These are phyloP conservation scores for Xylaria arbuscula DNA, from an alignment of 2,329 filamentous ascomycete genomes.

Conservation along the genomic window DNA sequence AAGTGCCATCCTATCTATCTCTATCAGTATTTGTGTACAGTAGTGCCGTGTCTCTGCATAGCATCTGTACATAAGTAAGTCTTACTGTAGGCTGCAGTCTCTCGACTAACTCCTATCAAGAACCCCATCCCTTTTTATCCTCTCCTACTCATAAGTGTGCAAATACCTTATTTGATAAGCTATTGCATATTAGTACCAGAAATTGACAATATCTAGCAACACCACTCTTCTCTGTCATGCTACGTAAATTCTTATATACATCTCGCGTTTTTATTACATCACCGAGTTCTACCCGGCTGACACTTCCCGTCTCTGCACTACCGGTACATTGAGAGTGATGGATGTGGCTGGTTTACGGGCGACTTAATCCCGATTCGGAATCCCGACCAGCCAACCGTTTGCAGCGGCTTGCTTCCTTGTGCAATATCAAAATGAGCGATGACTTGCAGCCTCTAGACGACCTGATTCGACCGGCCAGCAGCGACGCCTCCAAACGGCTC, in stretches of 20 bases:
- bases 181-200: neutral
- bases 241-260: neutral
- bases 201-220: neutral
- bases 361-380: conserved; percentile 11
- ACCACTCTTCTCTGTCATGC: neutral
- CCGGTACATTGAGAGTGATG: neutral
- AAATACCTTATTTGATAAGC: neutral
- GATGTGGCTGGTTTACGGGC: conserved; percentile 20
- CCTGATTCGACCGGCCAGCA: conserved; percentile 15
- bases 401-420: conserved; percentile 6
- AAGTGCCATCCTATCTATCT: conserved; percentile 9
- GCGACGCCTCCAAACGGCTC: neutral
- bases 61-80: neutral
- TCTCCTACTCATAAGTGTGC: neutral
- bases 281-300: conserved; percentile 9
- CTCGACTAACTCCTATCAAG: neutral
- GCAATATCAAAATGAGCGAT: conserved; percentile 10
- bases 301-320: neutral
- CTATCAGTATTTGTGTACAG: neutral
- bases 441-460: conserved; percentile 8
- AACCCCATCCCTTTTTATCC: neutral
- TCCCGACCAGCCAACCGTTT: conserved; percentile 16
- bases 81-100: conserved; percentile 1
- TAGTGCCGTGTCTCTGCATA: too few relatives aligned
- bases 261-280: conserved; percentile 23